phyloP scores from a whole-genome alignment of 345 rosid genomes.

The Mercurialis annua region DNA sequence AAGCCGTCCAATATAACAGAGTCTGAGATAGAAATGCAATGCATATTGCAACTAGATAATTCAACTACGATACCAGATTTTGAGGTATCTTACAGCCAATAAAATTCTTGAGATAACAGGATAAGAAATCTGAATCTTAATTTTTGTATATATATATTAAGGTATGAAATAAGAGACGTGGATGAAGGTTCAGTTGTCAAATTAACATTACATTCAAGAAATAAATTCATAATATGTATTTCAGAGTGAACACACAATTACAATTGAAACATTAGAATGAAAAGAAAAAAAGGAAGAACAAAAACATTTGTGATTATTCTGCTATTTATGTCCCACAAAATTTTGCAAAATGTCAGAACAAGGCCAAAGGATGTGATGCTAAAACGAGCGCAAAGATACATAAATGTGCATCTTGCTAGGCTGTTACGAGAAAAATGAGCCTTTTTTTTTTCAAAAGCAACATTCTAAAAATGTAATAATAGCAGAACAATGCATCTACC shows the following conservation, averaged over 20 bases:
- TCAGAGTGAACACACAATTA: not conserved
- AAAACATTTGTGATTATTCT: not conserved
- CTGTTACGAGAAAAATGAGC: not conserved
- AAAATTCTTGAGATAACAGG: not conserved
- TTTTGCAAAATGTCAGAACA: not conserved
- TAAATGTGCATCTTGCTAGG: not conserved
- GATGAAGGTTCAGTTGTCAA: not conserved
- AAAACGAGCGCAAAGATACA: not conserved
- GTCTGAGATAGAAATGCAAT: not conserved
- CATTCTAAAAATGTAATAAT: not conserved
- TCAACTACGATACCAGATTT: not conserved
- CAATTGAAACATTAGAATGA: not conserved
- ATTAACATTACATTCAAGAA: not conserved
- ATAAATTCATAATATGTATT: not conserved
- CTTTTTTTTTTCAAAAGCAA: not conserved
- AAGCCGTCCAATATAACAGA: not conserved
- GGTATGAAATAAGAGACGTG: too few relatives aligned
- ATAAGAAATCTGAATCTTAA: not conserved
- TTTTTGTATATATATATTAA: not conserved
- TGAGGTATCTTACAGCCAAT: not conserved
- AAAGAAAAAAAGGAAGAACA: too few relatives aligned
- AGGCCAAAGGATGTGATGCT: not conserved
- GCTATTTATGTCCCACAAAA: not conserved
- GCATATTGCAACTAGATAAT: not conserved
- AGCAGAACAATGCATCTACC: conserved; percentile 34